phyloP scores from a whole-genome alignment of 2,329 filamentous ascomycete genomes.

The Colletotrichum orbiculare region DNA sequence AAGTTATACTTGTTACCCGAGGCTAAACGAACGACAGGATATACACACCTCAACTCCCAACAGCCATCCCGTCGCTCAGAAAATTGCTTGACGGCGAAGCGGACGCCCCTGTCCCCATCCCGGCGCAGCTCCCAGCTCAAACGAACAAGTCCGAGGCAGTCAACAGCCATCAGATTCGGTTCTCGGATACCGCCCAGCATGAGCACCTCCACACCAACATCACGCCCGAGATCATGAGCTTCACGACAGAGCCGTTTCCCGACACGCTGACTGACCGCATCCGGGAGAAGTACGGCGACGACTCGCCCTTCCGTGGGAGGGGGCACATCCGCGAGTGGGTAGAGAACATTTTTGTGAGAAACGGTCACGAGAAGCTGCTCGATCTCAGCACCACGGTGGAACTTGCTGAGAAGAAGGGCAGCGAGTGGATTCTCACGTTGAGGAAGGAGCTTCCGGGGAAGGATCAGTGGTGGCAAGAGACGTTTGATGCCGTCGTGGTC shows the following conservation, averaged over 20 bases:
- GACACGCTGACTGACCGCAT: constrained; percentile 53
- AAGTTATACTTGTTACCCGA: neutral
- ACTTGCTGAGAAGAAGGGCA: constrained; percentile 55
- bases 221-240: constrained; percentile 65
- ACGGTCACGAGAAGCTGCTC: constrained; percentile 48
- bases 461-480: constrained; percentile 53
- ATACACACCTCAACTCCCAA: constrained; percentile 48
- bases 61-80: constrained; percentile 42
- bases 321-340: constrained; percentile 65
- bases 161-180: constrained; percentile 54
- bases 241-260: constrained; percentile 62
- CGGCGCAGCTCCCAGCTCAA: constrained; percentile 53
- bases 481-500: constrained; percentile 54
- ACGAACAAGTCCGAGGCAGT: constrained; percentile 48
- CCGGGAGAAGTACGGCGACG: constrained; percentile 59
- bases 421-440: constrained; percentile 61
- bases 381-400: constrained; percentile 69
- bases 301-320: constrained; percentile 67
- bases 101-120: constrained; percentile 56
- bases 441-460: constrained; percentile 51
- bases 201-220: constrained; percentile 70
- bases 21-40: constrained; percentile 38
- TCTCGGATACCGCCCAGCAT: constrained; percentile 65
- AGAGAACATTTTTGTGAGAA: constrained; percentile 49
- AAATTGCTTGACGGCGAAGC: constrained; percentile 55